These are phyloP conservation scores for Penicillium glabrum DNA, from an alignment of 2,329 filamentous ascomycete species.

Conservation along the genomic window DNA sequence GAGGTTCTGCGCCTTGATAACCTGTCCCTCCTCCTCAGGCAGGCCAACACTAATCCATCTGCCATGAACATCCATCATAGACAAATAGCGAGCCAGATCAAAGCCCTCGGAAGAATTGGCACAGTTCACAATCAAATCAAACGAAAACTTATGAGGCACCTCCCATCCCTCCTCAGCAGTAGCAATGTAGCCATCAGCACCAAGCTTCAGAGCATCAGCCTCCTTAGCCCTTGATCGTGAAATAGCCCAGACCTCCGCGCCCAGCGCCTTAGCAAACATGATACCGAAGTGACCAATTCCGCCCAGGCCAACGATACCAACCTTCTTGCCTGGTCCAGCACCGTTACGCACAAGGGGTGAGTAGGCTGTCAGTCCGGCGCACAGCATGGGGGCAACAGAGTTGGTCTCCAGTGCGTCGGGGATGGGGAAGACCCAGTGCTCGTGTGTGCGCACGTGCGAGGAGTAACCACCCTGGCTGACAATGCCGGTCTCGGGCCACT, in stretches of 20 bases:
- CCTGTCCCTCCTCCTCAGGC: constrained; percentile 72
- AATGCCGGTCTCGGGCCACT: constrained; percentile 60
- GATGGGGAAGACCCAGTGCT: constrained; percentile 70
- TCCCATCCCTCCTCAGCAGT: constrained; percentile 61
- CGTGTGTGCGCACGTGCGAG: constrained; percentile 69
- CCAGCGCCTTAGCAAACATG: constrained; percentile 67
- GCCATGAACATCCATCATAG: constrained; percentile 77
- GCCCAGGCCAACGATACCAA: constrained; percentile 50
- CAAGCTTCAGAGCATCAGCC: constrained; percentile 59
- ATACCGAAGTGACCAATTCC: constrained; percentile 72
- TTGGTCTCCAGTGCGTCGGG: constrained; percentile 65
- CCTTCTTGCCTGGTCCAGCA: constrained; percentile 62
- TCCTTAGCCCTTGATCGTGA: constrained; percentile 61
- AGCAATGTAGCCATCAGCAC: constrained; percentile 61
- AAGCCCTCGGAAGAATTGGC: constrained; percentile 73
- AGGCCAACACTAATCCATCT: constrained; percentile 78
- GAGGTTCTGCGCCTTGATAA: constrained; percentile 72
- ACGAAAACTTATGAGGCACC: constrained; percentile 53
- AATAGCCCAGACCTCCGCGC: constrained; percentile 62
- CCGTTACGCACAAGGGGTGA: constrained; percentile 75
- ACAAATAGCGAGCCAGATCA: constrained; percentile 65
- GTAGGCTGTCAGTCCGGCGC: constrained; percentile 79
- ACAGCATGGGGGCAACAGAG: constrained; percentile 76
- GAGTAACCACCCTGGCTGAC: constrained; percentile 67
- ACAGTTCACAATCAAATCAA: constrained; percentile 70